Evolutionary conservation across 2,329 filamentous ascomycete species (phyloP).

Genomic region (Cryphonectria japonica): DNA sequence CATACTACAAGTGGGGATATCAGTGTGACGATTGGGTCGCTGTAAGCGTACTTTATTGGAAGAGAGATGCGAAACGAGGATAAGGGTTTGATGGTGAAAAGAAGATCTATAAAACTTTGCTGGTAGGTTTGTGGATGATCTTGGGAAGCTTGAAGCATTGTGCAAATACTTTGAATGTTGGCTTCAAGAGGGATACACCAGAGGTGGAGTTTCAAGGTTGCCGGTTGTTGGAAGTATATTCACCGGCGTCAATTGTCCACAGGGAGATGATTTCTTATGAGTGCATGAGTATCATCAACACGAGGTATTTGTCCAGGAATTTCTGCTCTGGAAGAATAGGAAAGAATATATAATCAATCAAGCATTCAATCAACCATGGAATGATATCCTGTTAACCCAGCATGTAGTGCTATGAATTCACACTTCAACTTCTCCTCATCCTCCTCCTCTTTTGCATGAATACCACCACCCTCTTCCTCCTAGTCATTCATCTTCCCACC

Average conservation of each 20-base stretch:
- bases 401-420: too few species aligned
- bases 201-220: background rate
- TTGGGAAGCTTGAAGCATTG: too few species aligned
- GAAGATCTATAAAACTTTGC: background rate
- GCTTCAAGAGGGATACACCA: background rate
- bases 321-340: background rate
- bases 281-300: background rate
- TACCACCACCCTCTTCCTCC: too few species aligned
- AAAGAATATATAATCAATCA: background rate
- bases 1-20: slow-evolving; percentile 25
- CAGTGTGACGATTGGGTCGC: slow-evolving; percentile 13
- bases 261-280: background rate
- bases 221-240: background rate
- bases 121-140: too few species aligned
- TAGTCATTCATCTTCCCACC: too few species aligned
- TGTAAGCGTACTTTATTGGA: background rate
- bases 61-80: background rate
- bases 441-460: too few species aligned
- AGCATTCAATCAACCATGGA: too few species aligned
- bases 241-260: background rate
- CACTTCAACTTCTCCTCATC: too few species aligned
- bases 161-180: background rate
- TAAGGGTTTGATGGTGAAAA: background rate
- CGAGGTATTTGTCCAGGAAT: background rate
- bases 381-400: too few species aligned